Evolutionary conservation across 768 basidiomycete genomes (phyloP).

Genomic region (Hirschioporus abietinus): DNA sequence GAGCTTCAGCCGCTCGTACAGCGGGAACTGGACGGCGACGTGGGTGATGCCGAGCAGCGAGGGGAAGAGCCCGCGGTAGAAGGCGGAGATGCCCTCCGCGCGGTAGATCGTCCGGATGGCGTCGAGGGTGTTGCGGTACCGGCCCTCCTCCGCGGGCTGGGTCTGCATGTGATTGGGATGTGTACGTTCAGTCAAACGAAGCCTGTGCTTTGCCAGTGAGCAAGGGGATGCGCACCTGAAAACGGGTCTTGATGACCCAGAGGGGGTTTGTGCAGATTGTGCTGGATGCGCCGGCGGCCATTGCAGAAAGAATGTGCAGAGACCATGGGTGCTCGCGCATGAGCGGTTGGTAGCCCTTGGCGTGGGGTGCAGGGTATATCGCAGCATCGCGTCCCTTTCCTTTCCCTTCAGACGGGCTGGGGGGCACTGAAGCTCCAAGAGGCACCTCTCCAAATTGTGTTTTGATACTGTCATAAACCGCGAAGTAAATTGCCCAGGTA

Average conservation of each 20-base stretch:
- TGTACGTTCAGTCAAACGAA: constrained; percentile 13
- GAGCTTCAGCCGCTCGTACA: constrained; percentile 90
- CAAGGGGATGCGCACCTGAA: constrained; percentile 70
- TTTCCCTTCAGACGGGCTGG: background rate
- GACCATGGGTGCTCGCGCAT: constrained; percentile 81
- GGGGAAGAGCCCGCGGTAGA: constrained; percentile 94
- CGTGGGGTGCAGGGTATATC: constrained; percentile 77
- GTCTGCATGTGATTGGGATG: constrained; percentile 46
- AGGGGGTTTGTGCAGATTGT: constrained; percentile 93
- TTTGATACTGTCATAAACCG: constrained; percentile 96
- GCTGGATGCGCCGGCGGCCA: constrained; percentile 91
- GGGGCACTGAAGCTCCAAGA: constrained; percentile 27
- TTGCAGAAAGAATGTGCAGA: constrained; percentile 88
- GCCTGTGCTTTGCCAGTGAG: constrained; percentile 13
- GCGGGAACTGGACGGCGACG: constrained; percentile 95
- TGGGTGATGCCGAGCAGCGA: constrained; percentile 89
- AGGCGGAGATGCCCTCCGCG: constrained; percentile 79
- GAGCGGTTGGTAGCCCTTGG: constrained; percentile 79
- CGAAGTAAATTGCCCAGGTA: constrained; percentile 99
- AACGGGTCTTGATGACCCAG: constrained; percentile 99
- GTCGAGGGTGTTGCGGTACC: constrained; percentile 87
- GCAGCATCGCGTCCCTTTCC: constrained; percentile 12
- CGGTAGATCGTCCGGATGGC: constrained; percentile 88
- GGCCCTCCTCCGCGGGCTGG: constrained; percentile 69
- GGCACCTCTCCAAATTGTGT: constrained; percentile 56